phyloP scores from a whole-genome alignment of 2,329 filamentous ascomycete genomes.

The Diaporthe helianthi region DNA sequence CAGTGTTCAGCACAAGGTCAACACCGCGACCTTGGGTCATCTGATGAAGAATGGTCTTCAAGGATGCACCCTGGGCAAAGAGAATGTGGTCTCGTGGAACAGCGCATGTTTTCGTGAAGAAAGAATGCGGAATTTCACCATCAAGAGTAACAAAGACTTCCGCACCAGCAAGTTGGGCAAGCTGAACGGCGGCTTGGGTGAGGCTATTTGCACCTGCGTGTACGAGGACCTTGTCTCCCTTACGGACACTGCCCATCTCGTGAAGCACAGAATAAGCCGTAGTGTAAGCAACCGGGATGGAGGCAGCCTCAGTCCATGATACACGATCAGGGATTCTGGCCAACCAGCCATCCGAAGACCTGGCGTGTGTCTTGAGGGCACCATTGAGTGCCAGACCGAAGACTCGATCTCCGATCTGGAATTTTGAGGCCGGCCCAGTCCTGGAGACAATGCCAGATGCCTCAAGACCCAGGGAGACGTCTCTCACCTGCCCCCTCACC shows the following conservation, averaged over 20 bases:
- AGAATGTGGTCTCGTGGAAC: conserved; percentile 39
- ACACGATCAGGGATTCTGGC: conserved; percentile 35
- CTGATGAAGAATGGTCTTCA: conserved; percentile 35
- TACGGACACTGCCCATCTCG: conserved; percentile 36
- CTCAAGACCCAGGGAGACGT: conserved; percentile 32
- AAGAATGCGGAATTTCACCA: conserved; percentile 35
- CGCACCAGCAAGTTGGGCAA: conserved; percentile 32
- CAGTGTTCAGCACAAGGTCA: conserved; percentile 38
- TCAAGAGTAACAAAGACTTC: conserved; percentile 38
- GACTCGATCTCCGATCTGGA: conserved; percentile 37
- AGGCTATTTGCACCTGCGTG: conserved; percentile 35
- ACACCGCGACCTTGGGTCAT: conserved; percentile 32
- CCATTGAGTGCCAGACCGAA: conserved; percentile 37
- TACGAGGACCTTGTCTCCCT: conserved; percentile 36
- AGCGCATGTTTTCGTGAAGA: conserved; percentile 35
- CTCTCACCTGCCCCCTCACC: conserved; percentile 32
- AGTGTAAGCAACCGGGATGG: conserved; percentile 37
- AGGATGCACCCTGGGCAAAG: conserved; percentile 35
- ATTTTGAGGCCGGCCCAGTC: conserved; percentile 32
- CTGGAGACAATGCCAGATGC: conserved; percentile 38
- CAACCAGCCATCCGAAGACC: conserved; percentile 36
- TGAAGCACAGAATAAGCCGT: conserved; percentile 38
- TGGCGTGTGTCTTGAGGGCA: conserved; percentile 37
- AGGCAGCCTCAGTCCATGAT: conserved; percentile 36
- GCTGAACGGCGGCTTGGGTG: conserved; percentile 35